Evolutionary conservation across 2,329 filamentous ascomycete genomes (phyloP), one percentile per base, ranked within the genome.

Genomic region (Neoscytalidium dimidiatum): DNA sequence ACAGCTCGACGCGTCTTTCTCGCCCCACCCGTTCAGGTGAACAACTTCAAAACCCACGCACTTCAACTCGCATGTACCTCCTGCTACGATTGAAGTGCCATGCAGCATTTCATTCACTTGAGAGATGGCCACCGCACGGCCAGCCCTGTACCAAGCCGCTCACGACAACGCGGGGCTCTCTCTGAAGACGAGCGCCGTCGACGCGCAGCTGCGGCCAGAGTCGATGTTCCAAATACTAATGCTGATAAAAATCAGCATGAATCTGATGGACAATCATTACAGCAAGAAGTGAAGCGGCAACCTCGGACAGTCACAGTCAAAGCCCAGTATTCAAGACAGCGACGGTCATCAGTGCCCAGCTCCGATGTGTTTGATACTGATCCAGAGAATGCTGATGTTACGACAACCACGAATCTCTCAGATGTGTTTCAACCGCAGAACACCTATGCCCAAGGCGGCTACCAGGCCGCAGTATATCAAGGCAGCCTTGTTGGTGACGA

Each of bases 301-400:
- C n/a, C 11, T 19, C 58, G 57, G 31, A 23, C 11, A 21, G 11
- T 46, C 11, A 7, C 57, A 21, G 11, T 19, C 13, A 41, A 19
- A 28, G 29, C 21, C 19, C 17, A 19, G 26, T 5, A 31, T 2
- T 11, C 43, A 48, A 13, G 11, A 28, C 14, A 28, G 28, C 13
- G 41, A 44, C 4, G 6, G 28, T 17, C 56, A 41, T 0, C 41
- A 8, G 14, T 19, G 4, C 46, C 23, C 9, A 49, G 19, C n/a
- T 11, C 14, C n/a, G 33, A 48, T 43, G 48, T 51, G 5, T 64
- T 58, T n/a, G 63, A 49, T 31, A 64, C 63, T 38, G 63, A 64
- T 38, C 19, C 44, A 17, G 63, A 64, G 35, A 31, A 64, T 31
- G 46, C 48, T 23, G 63, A 64, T 33, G 41, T 21, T n/a, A 64